Evolutionary conservation across 257 asterid genomes (phyloP).

Genomic region (Cruciata laevipes): DNA sequence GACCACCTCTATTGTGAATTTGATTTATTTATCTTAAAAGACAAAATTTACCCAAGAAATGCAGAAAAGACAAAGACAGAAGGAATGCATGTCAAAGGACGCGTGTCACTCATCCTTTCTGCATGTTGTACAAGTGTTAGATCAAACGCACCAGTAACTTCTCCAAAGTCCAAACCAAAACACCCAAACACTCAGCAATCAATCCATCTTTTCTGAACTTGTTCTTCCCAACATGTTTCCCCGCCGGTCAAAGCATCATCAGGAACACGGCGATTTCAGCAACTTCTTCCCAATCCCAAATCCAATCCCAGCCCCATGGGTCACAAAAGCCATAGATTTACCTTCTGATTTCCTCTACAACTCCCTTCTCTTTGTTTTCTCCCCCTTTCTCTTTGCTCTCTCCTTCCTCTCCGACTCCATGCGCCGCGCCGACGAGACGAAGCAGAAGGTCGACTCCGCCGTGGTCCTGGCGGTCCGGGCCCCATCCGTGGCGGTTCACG

Average conservation of each 20-base stretch:
- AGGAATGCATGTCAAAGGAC: background rate
- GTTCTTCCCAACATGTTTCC: background rate
- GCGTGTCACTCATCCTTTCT: background rate
- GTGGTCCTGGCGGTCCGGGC: conserved; percentile 11
- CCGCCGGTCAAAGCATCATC: background rate
- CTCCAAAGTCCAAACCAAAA: too few relatives aligned
- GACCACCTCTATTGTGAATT: too few relatives aligned
- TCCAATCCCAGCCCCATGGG: conserved; percentile 26
- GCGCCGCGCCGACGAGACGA: conserved; percentile 11
- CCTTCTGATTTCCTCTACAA: conserved; percentile 31
- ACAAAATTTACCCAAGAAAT: too few relatives aligned
- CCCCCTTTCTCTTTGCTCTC: conserved; percentile 17
- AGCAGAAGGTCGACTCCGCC: conserved; percentile 9
- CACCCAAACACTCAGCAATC: background rate
- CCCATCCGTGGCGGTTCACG: conserved; percentile 17
- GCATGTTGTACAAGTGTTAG: conserved; percentile 10
- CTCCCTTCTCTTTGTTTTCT: conserved; percentile 19
- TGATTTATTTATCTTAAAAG: too few relatives aligned
- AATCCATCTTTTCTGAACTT: background rate
- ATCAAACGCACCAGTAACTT: background rate
- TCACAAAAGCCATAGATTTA: conserved; percentile 29
- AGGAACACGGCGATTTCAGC: background rate
- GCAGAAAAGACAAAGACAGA: background rate
- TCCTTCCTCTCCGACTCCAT: conserved; percentile 16
- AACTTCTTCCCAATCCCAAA: conserved; percentile 19